phyloP scores from a whole-genome alignment of 495 filamentous ascomycete species.

The Penicillium dipodomyicola region DNA sequence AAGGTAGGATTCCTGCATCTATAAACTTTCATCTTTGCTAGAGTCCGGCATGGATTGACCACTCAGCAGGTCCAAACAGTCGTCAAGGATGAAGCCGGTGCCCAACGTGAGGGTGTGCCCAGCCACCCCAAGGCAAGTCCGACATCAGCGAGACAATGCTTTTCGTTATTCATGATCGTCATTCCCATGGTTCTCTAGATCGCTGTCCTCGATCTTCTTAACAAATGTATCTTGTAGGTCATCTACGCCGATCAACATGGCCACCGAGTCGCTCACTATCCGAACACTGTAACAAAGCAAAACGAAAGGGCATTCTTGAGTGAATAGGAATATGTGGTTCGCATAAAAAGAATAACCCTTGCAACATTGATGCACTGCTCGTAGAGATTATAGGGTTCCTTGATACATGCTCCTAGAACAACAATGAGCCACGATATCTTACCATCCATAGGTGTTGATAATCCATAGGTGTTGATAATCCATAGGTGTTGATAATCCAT shows the following conservation, averaged over 20 bases:
- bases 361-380: neutral
- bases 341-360: neutral
- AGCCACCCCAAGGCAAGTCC: constrained; percentile 26
- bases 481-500: too few relatives aligned
- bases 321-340: neutral
- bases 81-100: constrained; percentile 19
- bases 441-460: neutral
- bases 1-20: constrained; percentile 19
- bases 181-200: neutral
- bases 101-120: constrained; percentile 17
- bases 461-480: too few relatives aligned
- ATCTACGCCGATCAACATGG: constrained; percentile 33
- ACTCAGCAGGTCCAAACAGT: constrained; percentile 21
- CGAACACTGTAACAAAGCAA: constrained; percentile 21
- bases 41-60: neutral
- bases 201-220: neutral
- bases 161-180: neutral
- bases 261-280: constrained; percentile 30
- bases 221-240: constrained; percentile 12
- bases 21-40: neutral
- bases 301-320: neutral
- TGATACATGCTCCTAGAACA: neutral
- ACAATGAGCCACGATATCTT: neutral
- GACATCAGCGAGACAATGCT: neutral
- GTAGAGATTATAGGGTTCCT: neutral